Conservation (phyloP, 305 asterid genomes). For the Lippia alba region DNA sequence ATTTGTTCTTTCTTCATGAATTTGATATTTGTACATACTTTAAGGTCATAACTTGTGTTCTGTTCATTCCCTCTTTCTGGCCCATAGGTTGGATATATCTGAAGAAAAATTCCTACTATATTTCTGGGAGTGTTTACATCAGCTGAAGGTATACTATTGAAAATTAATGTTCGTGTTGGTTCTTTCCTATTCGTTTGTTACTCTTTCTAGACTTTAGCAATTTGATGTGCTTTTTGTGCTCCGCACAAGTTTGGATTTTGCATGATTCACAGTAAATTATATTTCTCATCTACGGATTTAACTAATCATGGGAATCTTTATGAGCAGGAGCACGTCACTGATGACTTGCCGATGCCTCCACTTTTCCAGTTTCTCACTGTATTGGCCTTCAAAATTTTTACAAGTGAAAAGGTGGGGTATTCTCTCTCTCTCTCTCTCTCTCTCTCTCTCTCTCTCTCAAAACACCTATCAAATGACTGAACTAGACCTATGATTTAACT, state of each 20-base stretch:
- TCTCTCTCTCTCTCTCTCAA: constrained; percentile 18
- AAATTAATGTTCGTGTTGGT: constrained; percentile 5
- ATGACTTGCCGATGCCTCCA: constrained; percentile 91
- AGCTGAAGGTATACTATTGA: constrained; percentile 59
- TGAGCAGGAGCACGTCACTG: constrained; percentile 67
- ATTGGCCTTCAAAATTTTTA: constrained; percentile 82
- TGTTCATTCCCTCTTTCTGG: constrained; percentile 36
- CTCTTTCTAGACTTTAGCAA: constrained; percentile 13
- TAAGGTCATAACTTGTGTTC: constrained; percentile 26
- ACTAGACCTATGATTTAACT: too few relatives aligned
- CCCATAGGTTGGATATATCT: constrained; percentile 76
- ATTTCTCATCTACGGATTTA: constrained; percentile 21
- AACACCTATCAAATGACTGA: neutral
- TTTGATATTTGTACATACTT: constrained; percentile 21
- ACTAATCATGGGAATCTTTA: constrained; percentile 31
- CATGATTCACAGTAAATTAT: constrained; percentile 7
- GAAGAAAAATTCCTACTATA: constrained; percentile 80
- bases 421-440: neutral
- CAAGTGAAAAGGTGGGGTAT: constrained; percentile 64
- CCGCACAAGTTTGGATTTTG: neutral
- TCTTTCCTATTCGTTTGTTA: neutral
- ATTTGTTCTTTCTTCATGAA: neutral
- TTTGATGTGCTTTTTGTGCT: constrained; percentile 21
- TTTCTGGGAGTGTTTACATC: constrained; percentile 89
- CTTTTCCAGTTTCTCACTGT: constrained; percentile 90